Evolutionary conservation across 2,329 filamentous ascomycete species (phyloP).

Genomic region (Rhynchosporium agropyri): DNA sequence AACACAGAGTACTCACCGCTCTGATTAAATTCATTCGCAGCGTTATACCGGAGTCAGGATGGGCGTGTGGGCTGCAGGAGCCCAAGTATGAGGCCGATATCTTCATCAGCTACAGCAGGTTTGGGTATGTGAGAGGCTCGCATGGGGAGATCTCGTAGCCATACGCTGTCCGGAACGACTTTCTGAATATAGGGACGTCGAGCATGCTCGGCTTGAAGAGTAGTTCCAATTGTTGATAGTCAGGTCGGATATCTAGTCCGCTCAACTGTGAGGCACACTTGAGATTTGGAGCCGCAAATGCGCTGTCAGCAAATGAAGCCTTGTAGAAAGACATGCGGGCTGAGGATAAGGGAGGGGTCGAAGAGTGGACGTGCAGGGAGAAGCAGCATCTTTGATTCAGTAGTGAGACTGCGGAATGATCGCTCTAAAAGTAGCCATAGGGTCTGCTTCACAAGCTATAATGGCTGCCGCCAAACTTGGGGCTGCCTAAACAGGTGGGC

Average conservation of each 20-base stretch:
- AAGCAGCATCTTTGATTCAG: neutral
- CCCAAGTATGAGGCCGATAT: neutral
- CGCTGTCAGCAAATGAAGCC: too few relatives aligned
- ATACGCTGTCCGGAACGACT: constrained; percentile 6
- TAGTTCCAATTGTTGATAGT: neutral
- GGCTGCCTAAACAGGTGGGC: neutral
- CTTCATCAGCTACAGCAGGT: neutral
- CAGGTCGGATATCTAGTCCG: neutral
- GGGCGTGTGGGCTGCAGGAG: neutral
- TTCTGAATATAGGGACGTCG: neutral
- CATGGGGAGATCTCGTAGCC: neutral
- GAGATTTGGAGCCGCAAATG: neutral
- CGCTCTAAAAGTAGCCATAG: neutral
- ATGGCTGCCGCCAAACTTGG: neutral
- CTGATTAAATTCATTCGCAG: neutral
- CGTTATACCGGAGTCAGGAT: neutral
- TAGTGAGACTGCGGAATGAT: neutral
- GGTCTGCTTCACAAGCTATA: neutral
- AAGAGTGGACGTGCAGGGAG: neutral
- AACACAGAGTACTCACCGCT: neutral
- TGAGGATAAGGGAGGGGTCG: too few relatives aligned
- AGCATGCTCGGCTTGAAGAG: neutral
- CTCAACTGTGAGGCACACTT: neutral
- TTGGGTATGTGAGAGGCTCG: neutral
- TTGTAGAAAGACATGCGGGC: too few relatives aligned